Evolutionary conservation across 371 early-diverging fungal species (phyloP).

Genomic region (Mucor saturninus): DNA sequence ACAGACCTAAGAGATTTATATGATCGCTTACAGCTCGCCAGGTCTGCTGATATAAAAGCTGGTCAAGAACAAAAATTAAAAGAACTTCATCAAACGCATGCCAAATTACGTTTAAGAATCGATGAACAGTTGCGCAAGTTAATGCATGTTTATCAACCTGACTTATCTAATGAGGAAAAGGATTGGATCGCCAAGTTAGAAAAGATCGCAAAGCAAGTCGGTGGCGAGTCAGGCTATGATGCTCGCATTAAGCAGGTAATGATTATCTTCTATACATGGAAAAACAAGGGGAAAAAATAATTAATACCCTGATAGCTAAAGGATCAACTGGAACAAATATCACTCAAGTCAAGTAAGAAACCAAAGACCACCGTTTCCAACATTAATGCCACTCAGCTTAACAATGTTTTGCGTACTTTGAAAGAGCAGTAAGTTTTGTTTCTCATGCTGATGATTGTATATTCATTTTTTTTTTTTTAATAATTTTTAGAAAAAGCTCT

Average conservation of each 20-base stretch:
- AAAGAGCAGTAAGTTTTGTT: conserved; percentile 20
- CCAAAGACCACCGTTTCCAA: background rate
- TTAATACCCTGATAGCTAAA: background rate
- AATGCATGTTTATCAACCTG: conserved; percentile 28
- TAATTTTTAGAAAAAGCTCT: background rate
- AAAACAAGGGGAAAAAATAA: background rate
- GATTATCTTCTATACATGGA: background rate
- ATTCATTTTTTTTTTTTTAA: background rate
- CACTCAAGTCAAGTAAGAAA: background rate
- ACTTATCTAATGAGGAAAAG: conserved; percentile 28
- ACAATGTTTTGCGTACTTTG: conserved; percentile 15
- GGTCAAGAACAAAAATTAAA: conserved; percentile 20
- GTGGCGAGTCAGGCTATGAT: conserved; percentile 22
- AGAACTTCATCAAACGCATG: conserved; percentile 16
- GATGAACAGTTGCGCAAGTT: conserved; percentile 27
- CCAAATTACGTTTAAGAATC: conserved; percentile 27
- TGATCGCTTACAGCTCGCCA: conserved; percentile 16
- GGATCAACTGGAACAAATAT: background rate
- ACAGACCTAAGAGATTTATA: conserved; percentile 21
- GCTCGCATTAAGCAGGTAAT: conserved; percentile 22
- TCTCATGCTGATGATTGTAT: background rate
- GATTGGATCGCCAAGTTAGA: conserved; percentile 25
- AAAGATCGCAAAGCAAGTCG: conserved; percentile 18
- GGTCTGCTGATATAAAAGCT: conserved; percentile 14
- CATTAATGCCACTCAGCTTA: conserved; percentile 8